Conservation (phyloP, 768 basidiomycete species). For the Suillus subalutaceus region DNA sequence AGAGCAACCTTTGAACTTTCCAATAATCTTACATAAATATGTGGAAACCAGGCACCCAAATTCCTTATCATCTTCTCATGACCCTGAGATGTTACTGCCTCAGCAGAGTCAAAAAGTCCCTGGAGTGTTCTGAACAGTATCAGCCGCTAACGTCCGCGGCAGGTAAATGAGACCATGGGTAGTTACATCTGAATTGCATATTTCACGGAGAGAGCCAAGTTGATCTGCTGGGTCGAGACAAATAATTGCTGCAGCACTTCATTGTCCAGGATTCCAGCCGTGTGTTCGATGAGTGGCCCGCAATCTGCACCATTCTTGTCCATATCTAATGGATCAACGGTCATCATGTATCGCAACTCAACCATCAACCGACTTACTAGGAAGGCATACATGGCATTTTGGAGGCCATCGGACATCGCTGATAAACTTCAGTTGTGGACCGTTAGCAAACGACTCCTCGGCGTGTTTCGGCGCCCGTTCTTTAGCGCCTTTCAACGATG, state of each 20-base stretch:
- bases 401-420: neutral
- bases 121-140: neutral
- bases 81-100: no score
- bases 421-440: slow-evolving; percentile 2
- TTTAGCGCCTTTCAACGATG: slow-evolving; percentile 15
- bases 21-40: neutral
- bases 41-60: neutral
- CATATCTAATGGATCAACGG: slow-evolving; percentile 18
- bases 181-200: slow-evolving; percentile 6
- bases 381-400: slow-evolving; percentile 1
- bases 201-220: slow-evolving; percentile 19
- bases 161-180: neutral
- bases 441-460: slow-evolving; percentile 4
- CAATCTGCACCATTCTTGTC: slow-evolving; percentile 17
- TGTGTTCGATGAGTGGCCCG: slow-evolving; percentile 21
- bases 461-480: slow-evolving; percentile 19
- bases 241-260: slow-evolving; percentile 22
- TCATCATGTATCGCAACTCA: neutral
- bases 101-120: no score
- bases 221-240: slow-evolving; percentile 28
- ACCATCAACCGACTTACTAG: neutral
- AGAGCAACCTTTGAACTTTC: neutral
- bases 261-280: slow-evolving; percentile 21
- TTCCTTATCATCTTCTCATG: neutral
- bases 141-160: no score